Base-by-base conservation (phyloP, 768 basidiomycete genomes). In the Podaxis pistillaris region DNA sequence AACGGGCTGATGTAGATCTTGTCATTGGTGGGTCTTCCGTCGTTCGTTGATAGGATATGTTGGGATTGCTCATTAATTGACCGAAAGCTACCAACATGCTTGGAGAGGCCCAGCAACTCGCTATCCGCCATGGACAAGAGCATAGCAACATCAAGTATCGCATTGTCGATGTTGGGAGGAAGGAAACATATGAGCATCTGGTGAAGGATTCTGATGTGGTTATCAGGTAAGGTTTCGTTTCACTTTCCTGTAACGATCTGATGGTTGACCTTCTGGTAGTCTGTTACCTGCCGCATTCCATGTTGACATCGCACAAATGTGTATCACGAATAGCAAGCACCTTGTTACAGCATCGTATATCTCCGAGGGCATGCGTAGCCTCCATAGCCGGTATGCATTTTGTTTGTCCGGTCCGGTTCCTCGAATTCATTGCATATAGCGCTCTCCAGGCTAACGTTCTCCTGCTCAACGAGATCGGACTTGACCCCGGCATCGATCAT, bases 261-360 rank as follows among this genome's bases (percentile, higher is more conserved):
- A 36, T 30, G 5, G 24, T 58, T 40, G 52, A 52, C 30, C 17
- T 13, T 50, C 37, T 55, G 49, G 28, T 68, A 96, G 95, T 71
- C 77, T 97, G 63, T 78, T 97, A 1, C 95, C 95, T 1, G 92
- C 86, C 0, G 71, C 83, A 0, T 81, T 94, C 68, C 95, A 98
- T 66, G 78, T 85, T 11, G 65, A 71, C 1, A 80, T 94, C 13
- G 95, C 94, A 1, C 79, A 88, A 65, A 67, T 86, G 0, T 96
- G 95, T 68, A 86, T 98, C 54, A 65, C 78, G 37, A 77, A 87
- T 63, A 67, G 75, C 11, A 91, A 88, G 64, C 90, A 96, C 65
- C 81, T 98, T 60, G 85, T 98, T 57, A 97, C 96, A 0, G 94
- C 96, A 0, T 96, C 94, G 3, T 98, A 98, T 70, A 87, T 91